A percentile compares a stretch with the other conserved stretches of the same genome.
Evolutionary conservation across 2,329 filamentous ascomycete species (phyloP).

Genomic region (Pseudogymnoascus sp.): DNA sequence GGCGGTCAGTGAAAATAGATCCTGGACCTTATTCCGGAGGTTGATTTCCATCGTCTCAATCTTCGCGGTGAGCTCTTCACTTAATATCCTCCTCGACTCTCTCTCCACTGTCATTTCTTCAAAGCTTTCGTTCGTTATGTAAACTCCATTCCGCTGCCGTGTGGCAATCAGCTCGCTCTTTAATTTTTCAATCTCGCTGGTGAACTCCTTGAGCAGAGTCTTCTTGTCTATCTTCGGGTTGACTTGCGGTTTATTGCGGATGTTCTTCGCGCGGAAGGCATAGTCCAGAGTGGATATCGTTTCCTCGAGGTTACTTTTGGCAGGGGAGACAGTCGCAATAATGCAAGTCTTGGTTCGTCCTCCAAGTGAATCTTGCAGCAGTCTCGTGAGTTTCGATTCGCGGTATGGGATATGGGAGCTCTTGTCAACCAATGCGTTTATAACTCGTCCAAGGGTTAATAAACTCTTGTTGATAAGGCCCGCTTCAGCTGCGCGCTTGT

Average conservation of each 20-base stretch:
- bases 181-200: slow-evolving; percentile 84
- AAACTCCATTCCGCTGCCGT: slow-evolving; percentile 88
- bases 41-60: slow-evolving; percentile 89
- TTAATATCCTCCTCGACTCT: slow-evolving; percentile 83
- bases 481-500: slow-evolving; percentile 92
- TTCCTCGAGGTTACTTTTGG: slow-evolving; percentile 91
- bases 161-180: slow-evolving; percentile 92
- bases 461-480: slow-evolving; percentile 98
- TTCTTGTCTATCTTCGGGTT: slow-evolving; percentile 92
- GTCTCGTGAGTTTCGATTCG: slow-evolving; percentile 90
- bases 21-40: slow-evolving; percentile 86
- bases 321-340: slow-evolving; percentile 91
- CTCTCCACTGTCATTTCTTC: slow-evolving; percentile 89
- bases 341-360: slow-evolving; percentile 97
- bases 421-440: slow-evolving; percentile 91
- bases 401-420: slow-evolving; percentile 82
- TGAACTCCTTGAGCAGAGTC: slow-evolving; percentile 83
- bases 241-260: slow-evolving; percentile 93
- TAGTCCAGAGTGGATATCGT: slow-evolving; percentile 98
- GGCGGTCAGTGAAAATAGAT: slow-evolving; percentile 78
- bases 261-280: slow-evolving; percentile 96
- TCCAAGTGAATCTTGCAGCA: slow-evolving; percentile 93
- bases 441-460: slow-evolving; percentile 88
- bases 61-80: slow-evolving; percentile 85
- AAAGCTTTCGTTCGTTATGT: slow-evolving; percentile 79